A percentile compares a stretch with the other conserved stretches of the same genome.
Evolutionary conservation across 2,329 filamentous ascomycete genomes (phyloP).

Genomic region (Plenodomus tracheiphilus): DNA sequence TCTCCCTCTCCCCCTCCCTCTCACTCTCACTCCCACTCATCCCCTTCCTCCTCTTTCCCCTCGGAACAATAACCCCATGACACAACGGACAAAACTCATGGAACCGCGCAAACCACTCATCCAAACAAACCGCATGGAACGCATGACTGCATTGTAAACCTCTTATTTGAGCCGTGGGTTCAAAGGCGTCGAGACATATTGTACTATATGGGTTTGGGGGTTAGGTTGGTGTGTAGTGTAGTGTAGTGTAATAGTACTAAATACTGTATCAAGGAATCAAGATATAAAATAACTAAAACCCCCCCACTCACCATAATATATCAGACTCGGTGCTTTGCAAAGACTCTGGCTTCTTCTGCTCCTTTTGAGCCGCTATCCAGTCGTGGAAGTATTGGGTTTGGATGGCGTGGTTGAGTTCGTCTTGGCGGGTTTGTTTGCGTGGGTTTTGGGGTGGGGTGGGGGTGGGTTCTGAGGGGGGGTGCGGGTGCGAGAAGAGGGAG

Average conservation of each 20-base stretch:
- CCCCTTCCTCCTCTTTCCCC: slow-evolving; percentile 11
- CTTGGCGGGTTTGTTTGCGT: slow-evolving; percentile 31
- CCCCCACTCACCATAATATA: slow-evolving; percentile 39
- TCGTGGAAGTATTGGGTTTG: slow-evolving; percentile 39
- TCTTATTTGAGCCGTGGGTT: slow-evolving; percentile 37
- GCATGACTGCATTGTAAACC: slow-evolving; percentile 42
- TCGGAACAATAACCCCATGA: slow-evolving; percentile 41
- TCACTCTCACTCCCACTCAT: slow-evolving; percentile 12
- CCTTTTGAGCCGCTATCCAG: slow-evolving; percentile 34
- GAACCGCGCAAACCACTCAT: slow-evolving; percentile 43
- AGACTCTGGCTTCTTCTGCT: slow-evolving; percentile 19
- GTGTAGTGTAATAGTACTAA: too few species aligned
- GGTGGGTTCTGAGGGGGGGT: slow-evolving; percentile 11
- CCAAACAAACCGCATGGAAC: slow-evolving; percentile 43
- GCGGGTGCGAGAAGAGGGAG: slow-evolving; percentile 26
- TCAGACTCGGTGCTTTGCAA: slow-evolving; percentile 19
- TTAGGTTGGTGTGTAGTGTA: too few species aligned
- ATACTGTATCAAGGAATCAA: too few species aligned
- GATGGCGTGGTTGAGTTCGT: slow-evolving; percentile 34
- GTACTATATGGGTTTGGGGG: slow-evolving; percentile 35
- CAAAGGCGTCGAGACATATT: slow-evolving; percentile 44
- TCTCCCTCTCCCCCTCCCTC: slow-evolving; percentile 9
- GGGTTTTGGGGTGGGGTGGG: slow-evolving; percentile 20
- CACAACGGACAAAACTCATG: slow-evolving; percentile 47
- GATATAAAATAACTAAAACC: too few species aligned